Evolutionary conservation across 2,329 filamentous ascomycete genomes (phyloP), one percentile per base, ranked within the genome.

Genomic region (Exophiala sideris): DNA sequence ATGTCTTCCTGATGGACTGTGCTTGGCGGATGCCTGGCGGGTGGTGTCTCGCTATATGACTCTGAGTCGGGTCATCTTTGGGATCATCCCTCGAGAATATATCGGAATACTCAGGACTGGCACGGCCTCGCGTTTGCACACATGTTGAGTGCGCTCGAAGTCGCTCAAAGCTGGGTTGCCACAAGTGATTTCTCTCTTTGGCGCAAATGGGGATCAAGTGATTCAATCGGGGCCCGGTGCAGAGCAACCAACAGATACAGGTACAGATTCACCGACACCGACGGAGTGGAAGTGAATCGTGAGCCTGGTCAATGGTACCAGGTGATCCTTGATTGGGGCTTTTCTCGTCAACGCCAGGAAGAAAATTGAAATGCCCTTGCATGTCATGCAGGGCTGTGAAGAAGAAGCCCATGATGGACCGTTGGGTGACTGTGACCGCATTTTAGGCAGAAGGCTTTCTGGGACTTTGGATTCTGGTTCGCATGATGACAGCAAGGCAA

Each of bases 311-410:
- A 36, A 42, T 32, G 45, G 29, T 14, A 40, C 24, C 24, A 44
- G 35, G 40, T 12, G 42, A 36, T 11, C 20, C 44, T 16, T 57
- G 54, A 57, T 52, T 57, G 57, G 57, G 39, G 52, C 47, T 33
- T 48, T 53, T 38, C 45, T 51, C 36, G 52, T 39, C 50, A n/a
- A 35, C 20, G 24, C 24, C 24, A 60, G 50, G 52, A 51, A 60
- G 51, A 52, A 48, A 42, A 36, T 14, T 47, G 35, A 46, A 45
- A 50, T 51, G 24, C 24, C 35, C 48, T 54, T 39, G 11, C 47
- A 35, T 46, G 41, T 54, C 52, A 60, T 52, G 57, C 54, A 60
- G 54, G 51, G 52, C 48, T 56, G 52, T 6, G 18, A 51, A 55
- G 54, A 45, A 18, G 39, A 54, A 33, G 14, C 36, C 33, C 34